Percentiles rank a stretch among this genome's conserved stretches.
Conservation (phyloP, 352 stramenopile genomes). For the Phytopythium montanum region DNA sequence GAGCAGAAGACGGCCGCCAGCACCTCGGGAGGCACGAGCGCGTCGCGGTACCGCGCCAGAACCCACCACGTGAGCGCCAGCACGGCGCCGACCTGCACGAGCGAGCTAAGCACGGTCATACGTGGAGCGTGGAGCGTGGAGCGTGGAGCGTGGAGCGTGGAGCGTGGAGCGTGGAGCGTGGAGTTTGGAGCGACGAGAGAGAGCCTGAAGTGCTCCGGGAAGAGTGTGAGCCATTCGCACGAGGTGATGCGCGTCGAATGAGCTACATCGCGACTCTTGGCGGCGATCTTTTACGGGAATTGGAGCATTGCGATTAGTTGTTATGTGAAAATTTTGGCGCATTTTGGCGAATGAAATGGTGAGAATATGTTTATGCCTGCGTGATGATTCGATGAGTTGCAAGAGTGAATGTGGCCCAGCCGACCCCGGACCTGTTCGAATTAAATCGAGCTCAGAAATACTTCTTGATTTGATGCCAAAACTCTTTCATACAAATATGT, state of each 20-base stretch:
- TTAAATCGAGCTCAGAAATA: too few relatives aligned
- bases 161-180: neutral
- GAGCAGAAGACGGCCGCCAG: slow-evolving; percentile 46
- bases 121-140: neutral
- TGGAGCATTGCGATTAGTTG: neutral
- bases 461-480: too few relatives aligned
- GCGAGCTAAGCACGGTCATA: slow-evolving; percentile 40
- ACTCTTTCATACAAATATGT: neutral
- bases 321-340: neutral
- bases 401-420: neutral
- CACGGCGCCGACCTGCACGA: slow-evolving; percentile 39
- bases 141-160: neutral
- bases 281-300: slow-evolving; percentile 1
- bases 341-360: neutral
- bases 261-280: slow-evolving; percentile 3
- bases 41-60: slow-evolving; percentile 52
- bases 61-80: slow-evolving; percentile 61
- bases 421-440: neutral
- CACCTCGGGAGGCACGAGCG: slow-evolving; percentile 28
- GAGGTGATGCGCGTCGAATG: neutral
- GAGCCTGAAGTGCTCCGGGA: neutral
- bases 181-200: too few relatives aligned
- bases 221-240: too few relatives aligned
- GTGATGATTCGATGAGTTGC: neutral
- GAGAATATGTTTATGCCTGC: neutral